phyloP scores from a whole-genome alignment of 371 early-diverging fungal genomes.

The Encephalitozoon intestinalis region DNA sequence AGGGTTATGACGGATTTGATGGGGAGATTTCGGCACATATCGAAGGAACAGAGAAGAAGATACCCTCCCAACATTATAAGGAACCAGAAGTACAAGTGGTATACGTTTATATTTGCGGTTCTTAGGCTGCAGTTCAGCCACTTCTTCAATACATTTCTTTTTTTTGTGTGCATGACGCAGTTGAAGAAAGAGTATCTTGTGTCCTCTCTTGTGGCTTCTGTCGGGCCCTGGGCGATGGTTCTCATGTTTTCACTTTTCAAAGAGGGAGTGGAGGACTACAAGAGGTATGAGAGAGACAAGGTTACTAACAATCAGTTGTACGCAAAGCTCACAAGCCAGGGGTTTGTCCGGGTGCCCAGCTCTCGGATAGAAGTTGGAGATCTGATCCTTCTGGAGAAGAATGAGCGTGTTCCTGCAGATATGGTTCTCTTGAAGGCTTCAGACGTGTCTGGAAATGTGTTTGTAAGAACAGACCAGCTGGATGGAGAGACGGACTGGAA shows the following conservation, averaged over 20 bases:
- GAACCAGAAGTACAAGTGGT: slow-evolving; percentile 85
- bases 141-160: slow-evolving; percentile 89
- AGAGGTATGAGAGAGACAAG: slow-evolving; percentile 74
- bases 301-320: slow-evolving; percentile 49
- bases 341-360: slow-evolving; percentile 64
- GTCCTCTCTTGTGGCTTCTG: slow-evolving; percentile 80
- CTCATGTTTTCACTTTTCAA: slow-evolving; percentile 79
- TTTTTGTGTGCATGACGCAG: slow-evolving; percentile 83
- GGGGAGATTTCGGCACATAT: neutral
- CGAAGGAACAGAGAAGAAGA: slow-evolving; percentile 21
- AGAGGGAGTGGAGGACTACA: slow-evolving; percentile 86
- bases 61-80: slow-evolving; percentile 72
- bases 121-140: slow-evolving; percentile 86
- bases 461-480: slow-evolving; percentile 94
- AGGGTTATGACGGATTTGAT: slow-evolving; percentile 14
- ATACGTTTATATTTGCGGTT: slow-evolving; percentile 78
- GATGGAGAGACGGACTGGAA: slow-evolving; percentile 99
- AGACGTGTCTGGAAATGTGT: slow-evolving; percentile 75
- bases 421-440: slow-evolving; percentile 66
- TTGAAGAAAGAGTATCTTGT: slow-evolving; percentile 67
- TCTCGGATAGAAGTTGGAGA: slow-evolving; percentile 75
- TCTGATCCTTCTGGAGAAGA: slow-evolving; percentile 74
- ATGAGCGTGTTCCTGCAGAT: slow-evolving; percentile 89
- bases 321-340: slow-evolving; percentile 11
- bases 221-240: slow-evolving; percentile 86